These are phyloP conservation scores for Cercospora janseana DNA, from an alignment of 2,329 filamentous ascomycete species.

Conservation along the genomic window DNA sequence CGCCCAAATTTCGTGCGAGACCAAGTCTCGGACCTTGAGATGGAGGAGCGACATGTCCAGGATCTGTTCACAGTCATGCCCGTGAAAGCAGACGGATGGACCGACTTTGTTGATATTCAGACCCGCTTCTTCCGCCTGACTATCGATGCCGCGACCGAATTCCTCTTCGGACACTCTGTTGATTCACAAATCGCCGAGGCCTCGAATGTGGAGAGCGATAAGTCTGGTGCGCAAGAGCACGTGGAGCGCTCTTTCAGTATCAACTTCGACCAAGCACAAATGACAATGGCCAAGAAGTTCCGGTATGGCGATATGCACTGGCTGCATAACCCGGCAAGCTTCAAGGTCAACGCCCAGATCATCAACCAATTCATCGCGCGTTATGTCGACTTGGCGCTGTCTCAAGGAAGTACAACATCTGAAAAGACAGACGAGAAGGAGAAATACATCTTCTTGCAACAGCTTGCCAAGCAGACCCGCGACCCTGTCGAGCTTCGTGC, in stretches of 20 bases:
- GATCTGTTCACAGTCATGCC: conserved; percentile 37
- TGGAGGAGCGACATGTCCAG: conserved; percentile 39
- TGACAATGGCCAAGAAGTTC: conserved; percentile 39
- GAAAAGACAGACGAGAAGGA: conserved; percentile 35
- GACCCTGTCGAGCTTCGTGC: conserved; percentile 45
- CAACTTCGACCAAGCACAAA: conserved; percentile 46
- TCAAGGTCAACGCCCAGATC: conserved; percentile 41
- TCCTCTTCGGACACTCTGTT: conserved; percentile 44
- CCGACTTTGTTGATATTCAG: conserved; percentile 35
- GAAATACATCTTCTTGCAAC: conserved; percentile 48
- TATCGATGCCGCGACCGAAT: conserved; percentile 52
- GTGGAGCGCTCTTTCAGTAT: conserved; percentile 42
- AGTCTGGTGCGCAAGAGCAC: conserved; percentile 18
- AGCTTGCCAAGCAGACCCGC: conserved; percentile 46
- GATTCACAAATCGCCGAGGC: conserved; percentile 40
- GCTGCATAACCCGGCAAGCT: conserved; percentile 40
- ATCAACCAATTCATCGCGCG: conserved; percentile 47
- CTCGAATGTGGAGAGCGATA: conserved; percentile 28
- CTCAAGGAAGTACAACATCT: conserved; percentile 28
- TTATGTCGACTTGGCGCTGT: conserved; percentile 47
- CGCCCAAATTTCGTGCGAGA: conserved; percentile 42
- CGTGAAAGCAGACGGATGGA: conserved; percentile 33
- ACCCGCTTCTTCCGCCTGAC: conserved; percentile 51
- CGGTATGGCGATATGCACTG: conserved; percentile 41
- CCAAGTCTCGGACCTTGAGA: conserved; percentile 40